These are phyloP conservation scores for Theileria orientalis DNA, from an alignment of 169 alveolate genomes.

Conservation along the genomic window DNA sequence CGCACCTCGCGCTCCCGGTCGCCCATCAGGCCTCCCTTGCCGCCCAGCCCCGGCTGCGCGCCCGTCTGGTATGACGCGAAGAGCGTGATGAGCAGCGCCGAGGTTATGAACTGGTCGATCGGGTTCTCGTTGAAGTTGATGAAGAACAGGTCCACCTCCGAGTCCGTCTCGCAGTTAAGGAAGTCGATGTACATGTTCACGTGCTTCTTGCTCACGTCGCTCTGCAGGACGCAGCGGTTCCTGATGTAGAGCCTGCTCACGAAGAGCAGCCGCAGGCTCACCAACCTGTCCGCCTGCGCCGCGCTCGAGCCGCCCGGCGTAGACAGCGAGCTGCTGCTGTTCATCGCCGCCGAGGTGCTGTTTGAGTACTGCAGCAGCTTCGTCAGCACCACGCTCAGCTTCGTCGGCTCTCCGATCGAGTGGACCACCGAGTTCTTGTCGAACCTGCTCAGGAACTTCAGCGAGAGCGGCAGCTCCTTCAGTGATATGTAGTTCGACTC, in stretches of 20 bases:
- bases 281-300: not conserved
- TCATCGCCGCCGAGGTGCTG: not conserved
- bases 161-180: constrained; percentile 31
- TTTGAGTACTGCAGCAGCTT: constrained; percentile 5
- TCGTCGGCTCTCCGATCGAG: constrained; percentile 24
- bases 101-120: constrained; percentile 50
- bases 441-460: constrained; percentile 19
- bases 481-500: constrained; percentile 15
- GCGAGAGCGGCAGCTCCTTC: constrained; percentile 23
- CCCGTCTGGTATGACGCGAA: constrained; percentile 34
- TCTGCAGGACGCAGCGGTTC: constrained; percentile 35
- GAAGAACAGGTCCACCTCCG: constrained; percentile 27
- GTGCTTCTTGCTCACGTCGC: constrained; percentile 33
- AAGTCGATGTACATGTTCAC: constrained; percentile 42
- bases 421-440: constrained; percentile 10
- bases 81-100: constrained; percentile 42
- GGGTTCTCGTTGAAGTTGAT: constrained; percentile 61
- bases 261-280: constrained; percentile 33
- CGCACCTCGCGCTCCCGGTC: not conserved
- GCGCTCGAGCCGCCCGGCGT: not conserved
- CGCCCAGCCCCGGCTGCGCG: not conserved
- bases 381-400: constrained; percentile 3
- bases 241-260: constrained; percentile 23
- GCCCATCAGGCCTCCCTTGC: not conserved
- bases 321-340: not conserved